Conservation (phyloP, 768 basidiomycete genomes). For the Gloeophyllum trabeum region DNA sequence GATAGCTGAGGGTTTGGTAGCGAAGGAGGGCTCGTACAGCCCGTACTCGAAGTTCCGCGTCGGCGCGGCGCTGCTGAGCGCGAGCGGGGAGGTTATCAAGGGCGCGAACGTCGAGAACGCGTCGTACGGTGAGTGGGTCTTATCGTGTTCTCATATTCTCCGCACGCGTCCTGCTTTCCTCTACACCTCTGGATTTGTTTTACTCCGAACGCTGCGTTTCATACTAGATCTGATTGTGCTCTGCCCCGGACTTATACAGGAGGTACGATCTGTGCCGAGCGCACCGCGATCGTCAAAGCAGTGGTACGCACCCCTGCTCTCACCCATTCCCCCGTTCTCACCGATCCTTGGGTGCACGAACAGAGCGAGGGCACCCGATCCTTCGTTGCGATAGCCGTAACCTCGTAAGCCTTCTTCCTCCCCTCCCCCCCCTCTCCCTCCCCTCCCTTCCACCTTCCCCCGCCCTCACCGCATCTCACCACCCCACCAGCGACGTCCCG, state of each 20-base stretch:
- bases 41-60: constrained; percentile 92
- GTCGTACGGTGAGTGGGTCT: constrained; percentile 51
- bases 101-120: constrained; percentile 95
- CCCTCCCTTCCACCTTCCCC: background rate
- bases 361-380: constrained; percentile 67
- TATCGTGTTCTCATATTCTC: background rate
- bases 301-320: constrained; percentile 41
- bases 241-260: too few species aligned
- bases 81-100: constrained; percentile 61
- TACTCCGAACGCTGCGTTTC: background rate
- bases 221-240: background rate
- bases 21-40: constrained; percentile 61
- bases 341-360: background rate
- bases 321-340: background rate
- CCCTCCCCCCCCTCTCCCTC: background rate
- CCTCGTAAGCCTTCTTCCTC: constrained; percentile 50
- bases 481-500: constrained; percentile 50
- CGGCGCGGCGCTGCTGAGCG: constrained; percentile 72
- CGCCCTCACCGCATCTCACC: background rate
- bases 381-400: constrained; percentile 74
- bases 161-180: too few species aligned
- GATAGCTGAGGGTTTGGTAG: constrained; percentile 21
- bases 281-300: constrained; percentile 92
- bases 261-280: constrained; percentile 86
- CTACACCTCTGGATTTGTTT: too few species aligned